phyloP scores from a whole-genome alignment of 352 stramenopile genomes.

The Globisporangium cylindrosporum region DNA sequence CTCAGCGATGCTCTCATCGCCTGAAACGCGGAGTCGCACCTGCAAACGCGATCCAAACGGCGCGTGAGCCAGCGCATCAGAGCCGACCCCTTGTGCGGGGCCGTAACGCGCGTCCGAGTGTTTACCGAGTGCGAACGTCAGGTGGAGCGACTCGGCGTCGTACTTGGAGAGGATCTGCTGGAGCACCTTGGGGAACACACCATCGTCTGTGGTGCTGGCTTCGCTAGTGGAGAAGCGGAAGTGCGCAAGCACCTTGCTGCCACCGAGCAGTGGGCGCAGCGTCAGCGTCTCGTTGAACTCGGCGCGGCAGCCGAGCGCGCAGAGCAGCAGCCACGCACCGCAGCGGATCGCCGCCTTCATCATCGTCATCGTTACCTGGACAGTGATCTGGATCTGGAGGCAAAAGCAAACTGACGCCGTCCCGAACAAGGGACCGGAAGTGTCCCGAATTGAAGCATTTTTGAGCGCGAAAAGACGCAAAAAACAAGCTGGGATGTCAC shows the following conservation, averaged over 20 bases:
- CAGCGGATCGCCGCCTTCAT: conserved; percentile 4
- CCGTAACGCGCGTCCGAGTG: conserved; percentile 56
- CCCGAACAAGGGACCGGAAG: neutral
- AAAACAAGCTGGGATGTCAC: neutral
- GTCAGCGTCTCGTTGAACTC: conserved; percentile 50
- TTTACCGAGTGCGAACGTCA: conserved; percentile 65
- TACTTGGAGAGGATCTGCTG: conserved; percentile 74
- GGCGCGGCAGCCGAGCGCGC: conserved; percentile 7
- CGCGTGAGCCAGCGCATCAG: conserved; percentile 26
- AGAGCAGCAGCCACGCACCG: conserved; percentile 17
- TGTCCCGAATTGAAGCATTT: neutral
- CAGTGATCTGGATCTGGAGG: neutral
- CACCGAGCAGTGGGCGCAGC: conserved; percentile 44
- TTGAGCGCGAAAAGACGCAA: neutral
- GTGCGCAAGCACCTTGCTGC: conserved; percentile 48
- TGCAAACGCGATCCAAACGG: conserved; percentile 68
- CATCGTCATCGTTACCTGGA: neutral
- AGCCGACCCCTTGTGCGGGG: conserved; percentile 14
- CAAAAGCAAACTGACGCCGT: neutral
- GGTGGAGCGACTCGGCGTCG: conserved; percentile 56
- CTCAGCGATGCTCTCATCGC: conserved; percentile 10
- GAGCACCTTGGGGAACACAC: conserved; percentile 50
- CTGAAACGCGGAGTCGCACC: conserved; percentile 34
- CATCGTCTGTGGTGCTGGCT: neutral
- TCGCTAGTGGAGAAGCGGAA: conserved; percentile 51